Evolutionary conservation across 164 flowering plant species (phyloP).

Genomic region (Euptelea pleiosperma): DNA sequence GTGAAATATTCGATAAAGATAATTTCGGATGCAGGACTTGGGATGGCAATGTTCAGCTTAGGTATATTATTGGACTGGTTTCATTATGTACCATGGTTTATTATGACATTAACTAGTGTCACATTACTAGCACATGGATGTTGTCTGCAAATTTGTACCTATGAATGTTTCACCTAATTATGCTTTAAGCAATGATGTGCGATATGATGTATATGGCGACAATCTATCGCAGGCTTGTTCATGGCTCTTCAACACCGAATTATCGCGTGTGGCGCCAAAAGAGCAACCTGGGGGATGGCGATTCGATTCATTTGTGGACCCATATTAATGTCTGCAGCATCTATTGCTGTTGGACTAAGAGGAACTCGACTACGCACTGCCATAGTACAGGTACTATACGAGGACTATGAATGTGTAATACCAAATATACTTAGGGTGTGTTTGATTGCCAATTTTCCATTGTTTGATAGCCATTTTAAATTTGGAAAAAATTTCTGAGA

Average conservation of each 20-base stretch:
- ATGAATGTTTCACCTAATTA: too few relatives aligned
- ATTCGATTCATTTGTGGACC: slow-evolving; percentile 61
- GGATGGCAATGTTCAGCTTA: slow-evolving; percentile 77
- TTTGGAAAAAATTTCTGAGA: too few relatives aligned
- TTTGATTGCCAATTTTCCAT: too few relatives aligned
- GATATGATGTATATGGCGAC: too few relatives aligned
- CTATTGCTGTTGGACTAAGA: slow-evolving; percentile 47
- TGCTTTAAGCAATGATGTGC: too few relatives aligned
- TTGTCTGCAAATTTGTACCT: too few relatives aligned
- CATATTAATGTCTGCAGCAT: slow-evolving; percentile 52
- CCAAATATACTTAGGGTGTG: too few relatives aligned
- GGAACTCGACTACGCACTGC: slow-evolving; percentile 46
- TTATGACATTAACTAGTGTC: too few relatives aligned
- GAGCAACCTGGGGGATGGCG: slow-evolving; percentile 44
- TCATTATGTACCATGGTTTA: too few relatives aligned
- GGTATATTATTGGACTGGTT: too few relatives aligned
- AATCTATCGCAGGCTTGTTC: slow-evolving; percentile 48
- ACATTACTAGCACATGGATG: too few relatives aligned
- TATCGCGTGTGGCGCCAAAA: slow-evolving; percentile 59
- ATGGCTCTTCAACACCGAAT: slow-evolving; percentile 69
- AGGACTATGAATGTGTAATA: not conserved
- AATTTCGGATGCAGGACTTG: slow-evolving; percentile 70
- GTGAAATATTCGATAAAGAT: slow-evolving; percentile 52
- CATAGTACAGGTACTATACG: slow-evolving; percentile 49
- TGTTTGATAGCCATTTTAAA: too few relatives aligned